Base-by-base conservation (phyloP, 2,329 filamentous ascomycete genomes). In the Xylaria sp. region DNA sequence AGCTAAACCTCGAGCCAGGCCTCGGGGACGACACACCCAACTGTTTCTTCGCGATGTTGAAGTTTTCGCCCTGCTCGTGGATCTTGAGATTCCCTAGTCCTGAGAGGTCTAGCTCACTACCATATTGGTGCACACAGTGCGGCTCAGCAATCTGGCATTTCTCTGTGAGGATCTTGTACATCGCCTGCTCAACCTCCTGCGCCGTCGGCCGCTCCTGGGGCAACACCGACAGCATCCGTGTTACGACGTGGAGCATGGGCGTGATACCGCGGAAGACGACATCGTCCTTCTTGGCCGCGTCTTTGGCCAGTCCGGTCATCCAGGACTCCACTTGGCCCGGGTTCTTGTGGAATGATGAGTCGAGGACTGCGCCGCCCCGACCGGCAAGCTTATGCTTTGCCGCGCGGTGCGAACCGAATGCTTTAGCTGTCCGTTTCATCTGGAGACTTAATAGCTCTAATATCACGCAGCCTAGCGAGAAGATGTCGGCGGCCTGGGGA, bases 321-420 rank as follows among this genome's bases (percentile, higher is more conserved):
- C 92, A 94, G 15, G 83, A 83, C 70, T 91, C 87, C 2, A 93
- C 85, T 77, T 92, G 90, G 17, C 87, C 85, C 0, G 91, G 82
- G 73, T 93, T 92, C 71, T 87, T 87, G 78, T 93, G 91, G 78
- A 92, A 94, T 0, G 90, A 92, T 0, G 90, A 86, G 79, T 93
- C 91, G 7, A 86, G 84, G 1, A 90, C 85, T 6, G 88, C 89
- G 13, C 88, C 88, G 36, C 88, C 88, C 28, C 86, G 81, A 0
- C 86, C 85, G 15, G 84, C 79, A 48, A 81, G 86, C 76, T 89
- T 90, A 76, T 91, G 88, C 75, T 89, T 90, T 3, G 87, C 85
- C 1, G 88, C 85, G 6, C 92, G 89, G 76, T 92, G 89, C 28
- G 88, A 84, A 40, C 88, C 83, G 75, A 93, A 93, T 31, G 89